phyloP scores from a whole-genome alignment of 345 rosid species.

The Syzygium oleosum region DNA sequence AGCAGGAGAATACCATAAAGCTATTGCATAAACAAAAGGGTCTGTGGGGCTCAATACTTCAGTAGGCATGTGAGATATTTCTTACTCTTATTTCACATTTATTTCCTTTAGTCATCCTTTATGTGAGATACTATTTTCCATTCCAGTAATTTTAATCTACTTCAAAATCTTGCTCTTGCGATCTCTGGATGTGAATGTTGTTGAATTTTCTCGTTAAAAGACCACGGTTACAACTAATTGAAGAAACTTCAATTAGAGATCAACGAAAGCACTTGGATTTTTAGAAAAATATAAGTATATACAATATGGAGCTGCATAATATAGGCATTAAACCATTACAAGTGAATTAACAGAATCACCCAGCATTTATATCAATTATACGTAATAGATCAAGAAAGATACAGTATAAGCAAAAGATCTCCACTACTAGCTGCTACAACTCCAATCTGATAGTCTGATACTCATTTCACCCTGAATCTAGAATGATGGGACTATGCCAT shows the following conservation, averaged over 20 bases:
- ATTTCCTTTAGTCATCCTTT: background rate
- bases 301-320: background rate
- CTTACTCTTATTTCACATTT: background rate
- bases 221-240: background rate
- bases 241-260: background rate
- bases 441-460: slow-evolving; percentile 3
- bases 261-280: background rate
- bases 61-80: background rate
- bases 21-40: background rate
- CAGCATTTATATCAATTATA: slow-evolving; percentile 3
- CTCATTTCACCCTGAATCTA: background rate
- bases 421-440: background rate
- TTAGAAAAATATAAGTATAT: background rate
- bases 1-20: background rate
- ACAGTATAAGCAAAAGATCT: background rate
- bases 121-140: background rate
- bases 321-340: background rate
- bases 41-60: background rate
- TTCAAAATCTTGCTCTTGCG: background rate
- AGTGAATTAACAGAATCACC: slow-evolving; percentile 5
- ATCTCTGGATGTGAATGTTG: background rate
- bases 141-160: background rate
- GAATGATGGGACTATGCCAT: slow-evolving; percentile 78
- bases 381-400: slow-evolving; percentile 7
- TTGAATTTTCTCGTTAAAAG: background rate